A percentile compares a stretch with the other conserved stretches of the same genome.
phyloP scores from a whole-genome alignment of 768 basidiomycete genomes.

The Lentinula detonsa region DNA sequence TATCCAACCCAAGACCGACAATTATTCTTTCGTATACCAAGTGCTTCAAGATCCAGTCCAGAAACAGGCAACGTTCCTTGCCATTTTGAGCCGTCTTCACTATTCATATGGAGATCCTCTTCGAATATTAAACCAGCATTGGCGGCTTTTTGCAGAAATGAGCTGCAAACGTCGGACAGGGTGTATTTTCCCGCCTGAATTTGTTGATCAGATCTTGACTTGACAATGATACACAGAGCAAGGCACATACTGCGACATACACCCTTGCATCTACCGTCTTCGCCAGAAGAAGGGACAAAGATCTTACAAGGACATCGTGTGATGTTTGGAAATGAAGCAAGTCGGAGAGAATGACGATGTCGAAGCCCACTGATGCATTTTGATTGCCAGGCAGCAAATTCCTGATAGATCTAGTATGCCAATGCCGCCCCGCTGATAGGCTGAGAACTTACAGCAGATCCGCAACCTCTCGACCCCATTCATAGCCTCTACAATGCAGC shows the following conservation, averaged over 20 bases:
- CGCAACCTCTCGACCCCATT: slow-evolving; percentile 53
- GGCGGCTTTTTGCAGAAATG: slow-evolving; percentile 39
- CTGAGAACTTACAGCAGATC: slow-evolving; percentile 39
- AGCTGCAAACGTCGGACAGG: slow-evolving; percentile 39
- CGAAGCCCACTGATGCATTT: slow-evolving; percentile 31
- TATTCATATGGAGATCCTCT: slow-evolving; percentile 25
- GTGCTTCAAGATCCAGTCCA: slow-evolving; percentile 38
- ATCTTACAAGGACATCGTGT: slow-evolving; percentile 49
- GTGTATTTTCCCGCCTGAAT: slow-evolving; percentile 57
- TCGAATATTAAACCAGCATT: slow-evolving; percentile 40
- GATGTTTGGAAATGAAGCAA: slow-evolving; percentile 63
- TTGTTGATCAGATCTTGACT: background rate
- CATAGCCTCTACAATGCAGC: slow-evolving; percentile 46
- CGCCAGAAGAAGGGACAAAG: slow-evolving; percentile 43
- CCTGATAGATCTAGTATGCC: slow-evolving; percentile 11
- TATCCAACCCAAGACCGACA: slow-evolving; percentile 62
- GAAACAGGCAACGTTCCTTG: slow-evolving; percentile 38
- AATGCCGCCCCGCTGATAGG: background rate
- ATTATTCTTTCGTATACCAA: slow-evolving; percentile 47
- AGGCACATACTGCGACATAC: slow-evolving; percentile 44
- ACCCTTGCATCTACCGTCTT: slow-evolving; percentile 32
- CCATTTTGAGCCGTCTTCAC: slow-evolving; percentile 34
- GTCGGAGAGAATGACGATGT: slow-evolving; percentile 64
- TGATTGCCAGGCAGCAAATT: background rate
- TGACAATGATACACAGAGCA: background rate